Evolutionary conservation across 2,329 filamentous ascomycete genomes (phyloP).

Genomic region (Cryoendolithus antarcticus): DNA sequence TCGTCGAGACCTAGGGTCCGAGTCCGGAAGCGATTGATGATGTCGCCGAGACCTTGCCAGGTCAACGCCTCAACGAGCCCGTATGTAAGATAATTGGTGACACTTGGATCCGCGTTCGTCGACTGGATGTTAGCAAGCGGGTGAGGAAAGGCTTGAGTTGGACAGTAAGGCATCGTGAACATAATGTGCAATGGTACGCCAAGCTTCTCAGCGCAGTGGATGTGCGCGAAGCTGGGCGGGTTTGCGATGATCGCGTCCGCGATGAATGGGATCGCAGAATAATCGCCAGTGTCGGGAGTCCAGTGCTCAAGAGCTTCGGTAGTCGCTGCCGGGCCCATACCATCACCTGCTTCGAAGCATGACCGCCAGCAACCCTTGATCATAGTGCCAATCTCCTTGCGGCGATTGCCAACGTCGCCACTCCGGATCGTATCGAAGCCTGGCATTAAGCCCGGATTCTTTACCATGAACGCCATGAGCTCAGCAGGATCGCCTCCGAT

Average conservation of each 20-base stretch:
- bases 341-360: constrained; percentile 62
- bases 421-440: constrained; percentile 58
- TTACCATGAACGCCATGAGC: constrained; percentile 82
- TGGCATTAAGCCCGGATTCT: constrained; percentile 67
- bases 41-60: constrained; percentile 53
- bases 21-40: constrained; percentile 62
- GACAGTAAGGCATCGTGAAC: constrained; percentile 57
- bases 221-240: constrained; percentile 63
- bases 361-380: constrained; percentile 73
- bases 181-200: constrained; percentile 57
- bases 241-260: constrained; percentile 79
- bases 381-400: constrained; percentile 66
- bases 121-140: constrained; percentile 64
- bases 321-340: constrained; percentile 31
- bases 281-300: constrained; percentile 38
- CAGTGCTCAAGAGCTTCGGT: constrained; percentile 30
- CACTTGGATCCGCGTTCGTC: constrained; percentile 57
- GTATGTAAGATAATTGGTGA: constrained; percentile 72
- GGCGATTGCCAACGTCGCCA: constrained; percentile 57
- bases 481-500: constrained; percentile 69
- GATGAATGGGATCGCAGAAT: constrained; percentile 52
- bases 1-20: constrained; percentile 59
- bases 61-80: constrained; percentile 67
- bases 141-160: constrained; percentile 64
- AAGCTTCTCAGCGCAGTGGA: constrained; percentile 67